Evolutionary conservation across 495 filamentous ascomycete genomes (phyloP), one percentile per base, ranked within the genome.

Genomic region (Aspergillus olivimuriae): DNA sequence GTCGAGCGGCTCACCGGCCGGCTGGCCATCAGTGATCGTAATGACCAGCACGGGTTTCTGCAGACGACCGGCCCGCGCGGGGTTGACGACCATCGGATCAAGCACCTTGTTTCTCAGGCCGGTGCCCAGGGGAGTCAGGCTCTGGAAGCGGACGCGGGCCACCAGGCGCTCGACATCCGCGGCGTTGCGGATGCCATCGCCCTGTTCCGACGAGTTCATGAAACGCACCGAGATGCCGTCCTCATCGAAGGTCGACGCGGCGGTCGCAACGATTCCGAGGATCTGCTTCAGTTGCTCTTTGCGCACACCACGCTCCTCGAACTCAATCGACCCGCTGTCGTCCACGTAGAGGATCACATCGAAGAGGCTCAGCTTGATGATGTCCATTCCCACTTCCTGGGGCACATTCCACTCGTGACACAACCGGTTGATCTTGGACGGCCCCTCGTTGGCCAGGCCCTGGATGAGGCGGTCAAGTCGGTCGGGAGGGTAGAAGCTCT

Each of bases 151-250:
- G 28, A 82, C 72, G 37, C 68, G 71, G 2, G 60, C 54, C 23
- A 83, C 74, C 19, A 87, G 61, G 18, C 63, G 59, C 38, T 79
- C 62, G 23, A 84, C 74, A 46, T 85, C 74, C n/a, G 71, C 65
- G 12, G 77, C 76, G 37, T 50, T 75, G 34, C 65, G 67, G 48
- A 87, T 76, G 12, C 72, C 69, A 52, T 84, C 74, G 7, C 66
- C 68, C 22, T 50, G 31, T 31, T 74, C 58, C 39, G 47, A 44
- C 3, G 65, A 69, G 60, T 87, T 87, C 83, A 87, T 84, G 66
- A 86, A 86, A 15, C 83, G 78, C 22, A 86, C 68, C 11, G 70
- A 74, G 46, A 87, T 80, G 21, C 83, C 83, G 59, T 87, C 83
- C 19, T 77, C 62, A 50, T 87, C 83, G 46, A 87, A 87, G 16